Base-by-base conservation (phyloP, 1,139 yeast species). In the Nadsonia starkeyi-henricii region DNA sequence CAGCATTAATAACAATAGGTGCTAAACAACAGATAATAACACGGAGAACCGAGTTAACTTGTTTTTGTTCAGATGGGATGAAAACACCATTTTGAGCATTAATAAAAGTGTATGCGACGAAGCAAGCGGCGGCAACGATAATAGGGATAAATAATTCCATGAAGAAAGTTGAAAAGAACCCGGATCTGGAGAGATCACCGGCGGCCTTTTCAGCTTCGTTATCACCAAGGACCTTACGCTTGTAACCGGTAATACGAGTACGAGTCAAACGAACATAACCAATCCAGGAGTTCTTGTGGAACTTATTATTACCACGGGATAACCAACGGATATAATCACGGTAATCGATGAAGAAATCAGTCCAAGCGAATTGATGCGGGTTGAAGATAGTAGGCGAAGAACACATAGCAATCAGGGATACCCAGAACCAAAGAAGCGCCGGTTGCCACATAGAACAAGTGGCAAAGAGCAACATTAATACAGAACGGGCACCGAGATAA, bases 231-330 rank as follows among this genome's bases (percentile, higher is more conserved):
- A 84, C 72, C 73, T 85, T 86, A 62, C 96, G 78, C 79, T 91
- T 91, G 83, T 85, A 89, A 75, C 99, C 99, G 57, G 98, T 91
- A 57, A 91, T 76, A 72, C 97, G 85, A 45, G 98, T 86, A 77
- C 99, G 83, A 19, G 95, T 79, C 71, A 89, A 77, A 70, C 97
- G 82, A 55, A 89, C 85, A 67, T 88, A 91, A 55, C 97, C 98
- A 66, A 93, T 89, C 99, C 99, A 91, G 17, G 98, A 93, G 74
- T 91, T 91, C 75, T 95, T 84, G 72, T 93, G 98, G 91, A 96
- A 91, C 69, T 89, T 86, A 62, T 93, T 83, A 73, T 93, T 93
- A 78, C 98, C 98, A 73, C 98, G 85, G 30, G 96, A 85, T 67
- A 91, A 73, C 99, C 99, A 91, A 73, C 98, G 82, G 63, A 93